phyloP scores from a whole-genome alignment of 768 basidiomycete genomes.

The Lactarius evosmus region DNA sequence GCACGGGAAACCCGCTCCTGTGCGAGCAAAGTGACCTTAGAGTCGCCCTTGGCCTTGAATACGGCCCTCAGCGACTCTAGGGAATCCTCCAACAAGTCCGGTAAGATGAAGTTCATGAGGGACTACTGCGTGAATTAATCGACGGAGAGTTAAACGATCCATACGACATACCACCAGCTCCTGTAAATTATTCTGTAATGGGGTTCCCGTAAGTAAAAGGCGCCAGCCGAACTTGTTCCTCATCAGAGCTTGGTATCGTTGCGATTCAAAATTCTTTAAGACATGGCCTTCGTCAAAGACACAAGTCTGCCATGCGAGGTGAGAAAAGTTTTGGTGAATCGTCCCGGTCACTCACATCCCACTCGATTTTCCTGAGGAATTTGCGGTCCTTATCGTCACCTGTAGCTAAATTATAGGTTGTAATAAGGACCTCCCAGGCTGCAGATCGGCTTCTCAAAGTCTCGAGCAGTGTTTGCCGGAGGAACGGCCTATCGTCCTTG shows the following conservation, averaged over 20 bases:
- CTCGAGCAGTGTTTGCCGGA: constrained; percentile 70
- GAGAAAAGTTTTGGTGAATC: neutral
- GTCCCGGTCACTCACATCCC: constrained; percentile 69
- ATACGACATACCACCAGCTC: constrained; percentile 74
- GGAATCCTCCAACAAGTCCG: constrained; percentile 78
- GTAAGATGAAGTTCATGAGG: constrained; percentile 95
- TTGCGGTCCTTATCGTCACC: constrained; percentile 85
- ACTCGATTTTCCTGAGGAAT: constrained; percentile 86
- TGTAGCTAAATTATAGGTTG: constrained; percentile 93
- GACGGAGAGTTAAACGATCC: neutral
- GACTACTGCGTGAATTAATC: constrained; percentile 51
- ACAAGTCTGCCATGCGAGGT: constrained; percentile 56
- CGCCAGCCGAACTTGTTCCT: constrained; percentile 87
- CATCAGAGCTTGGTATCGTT: constrained; percentile 86
- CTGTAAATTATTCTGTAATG: constrained; percentile 88
- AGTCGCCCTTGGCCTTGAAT: constrained; percentile 96
- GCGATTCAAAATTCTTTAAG: constrained; percentile 96
- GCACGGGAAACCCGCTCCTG: constrained; percentile 92
- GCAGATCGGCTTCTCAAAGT: constrained; percentile 47
- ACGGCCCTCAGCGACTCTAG: constrained; percentile 84
- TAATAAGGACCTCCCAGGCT: constrained; percentile 92
- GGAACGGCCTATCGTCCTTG: constrained; percentile 75
- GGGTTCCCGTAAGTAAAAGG: constrained; percentile 91
- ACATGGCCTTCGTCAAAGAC: constrained; percentile 98
- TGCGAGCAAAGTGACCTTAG: constrained; percentile 81